phyloP scores from a whole-genome alignment of 805 yeast species.

The Ogataea wickerhamii region DNA sequence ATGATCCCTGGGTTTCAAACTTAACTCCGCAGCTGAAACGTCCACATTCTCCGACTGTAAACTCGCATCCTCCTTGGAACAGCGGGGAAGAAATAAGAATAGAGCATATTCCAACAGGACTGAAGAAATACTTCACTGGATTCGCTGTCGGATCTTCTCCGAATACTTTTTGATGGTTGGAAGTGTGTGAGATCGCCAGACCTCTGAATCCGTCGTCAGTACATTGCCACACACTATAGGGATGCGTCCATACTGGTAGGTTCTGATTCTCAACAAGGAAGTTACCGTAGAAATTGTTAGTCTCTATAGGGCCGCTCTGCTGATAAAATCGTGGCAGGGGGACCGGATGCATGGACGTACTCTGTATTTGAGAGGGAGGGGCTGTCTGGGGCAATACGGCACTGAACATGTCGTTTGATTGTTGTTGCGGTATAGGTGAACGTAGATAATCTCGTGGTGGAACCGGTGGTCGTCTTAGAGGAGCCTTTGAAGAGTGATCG shows the following conservation, averaged over 20 bases:
- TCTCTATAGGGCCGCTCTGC: conserved; percentile 51
- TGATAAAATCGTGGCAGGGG: conserved; percentile 50
- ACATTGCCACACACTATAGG: conserved; percentile 71
- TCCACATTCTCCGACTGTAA: conserved; percentile 31
- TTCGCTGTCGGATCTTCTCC: conserved; percentile 57
- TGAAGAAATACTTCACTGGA: conserved; percentile 51
- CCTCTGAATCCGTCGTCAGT: conserved; percentile 43
- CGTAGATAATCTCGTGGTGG: conserved; percentile 24
- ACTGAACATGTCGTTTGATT: conserved; percentile 18
- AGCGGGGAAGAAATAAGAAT: conserved; percentile 48
- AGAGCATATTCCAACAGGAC: conserved; percentile 66
- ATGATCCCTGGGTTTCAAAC: conserved; percentile 33
- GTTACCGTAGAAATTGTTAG: conserved; percentile 79
- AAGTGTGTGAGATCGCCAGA: conserved; percentile 63
- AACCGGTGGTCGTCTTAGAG: conserved; percentile 24
- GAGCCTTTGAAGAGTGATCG: background rate
- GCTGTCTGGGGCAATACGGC: conserved; percentile 18
- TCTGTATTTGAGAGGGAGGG: conserved; percentile 20
- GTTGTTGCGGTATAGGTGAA: background rate
- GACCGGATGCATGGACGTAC: conserved; percentile 66
- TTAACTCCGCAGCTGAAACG: conserved; percentile 33
- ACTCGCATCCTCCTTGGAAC: conserved; percentile 28
- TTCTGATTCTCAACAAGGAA: conserved; percentile 63
- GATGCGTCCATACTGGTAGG: conserved; percentile 76
- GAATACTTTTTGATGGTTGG: conserved; percentile 55